Evolutionary conservation across 345 rosid genomes (phyloP).

Genomic region (Populus davidiana): DNA sequence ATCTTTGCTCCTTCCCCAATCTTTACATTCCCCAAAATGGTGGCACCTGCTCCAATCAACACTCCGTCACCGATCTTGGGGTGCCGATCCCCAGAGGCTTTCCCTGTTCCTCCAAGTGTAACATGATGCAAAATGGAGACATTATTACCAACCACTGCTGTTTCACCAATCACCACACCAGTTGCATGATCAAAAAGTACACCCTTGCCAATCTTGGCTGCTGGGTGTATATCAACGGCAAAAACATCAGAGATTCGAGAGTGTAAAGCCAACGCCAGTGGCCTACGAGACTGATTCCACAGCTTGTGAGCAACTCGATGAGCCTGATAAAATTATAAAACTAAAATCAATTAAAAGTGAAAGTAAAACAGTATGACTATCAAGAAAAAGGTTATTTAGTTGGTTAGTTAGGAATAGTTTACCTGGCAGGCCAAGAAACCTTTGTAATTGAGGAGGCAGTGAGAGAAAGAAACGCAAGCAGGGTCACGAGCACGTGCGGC

Average conservation of each 20-base stretch:
- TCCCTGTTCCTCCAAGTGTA: constrained; percentile 91
- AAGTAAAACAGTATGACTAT: too few relatives aligned
- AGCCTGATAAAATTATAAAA: constrained; percentile 38
- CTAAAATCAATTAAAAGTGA: neutral
- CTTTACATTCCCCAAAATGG: constrained; percentile 75
- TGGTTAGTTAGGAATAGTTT: neutral
- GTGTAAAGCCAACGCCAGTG: constrained; percentile 84
- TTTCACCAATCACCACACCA: constrained; percentile 86
- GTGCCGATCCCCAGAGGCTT: constrained; percentile 72
- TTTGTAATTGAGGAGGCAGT: constrained; percentile 93
- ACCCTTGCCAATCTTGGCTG: constrained; percentile 87
- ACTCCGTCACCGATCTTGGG: constrained; percentile 96
- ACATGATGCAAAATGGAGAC: constrained; percentile 92
- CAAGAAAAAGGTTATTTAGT: neutral
- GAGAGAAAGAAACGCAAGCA: constrained; percentile 92
- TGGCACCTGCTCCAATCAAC: constrained; percentile 90
- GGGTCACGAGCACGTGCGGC: constrained; percentile 88
- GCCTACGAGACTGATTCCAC: constrained; percentile 71
- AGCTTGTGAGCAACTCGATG: constrained; percentile 86
- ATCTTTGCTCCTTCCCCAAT: constrained; percentile 90
- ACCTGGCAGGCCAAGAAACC: constrained; percentile 98
- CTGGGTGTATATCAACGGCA: constrained; percentile 94
- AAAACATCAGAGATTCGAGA: constrained; percentile 92
- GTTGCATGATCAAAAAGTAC: constrained; percentile 89
- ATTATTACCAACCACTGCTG: constrained; percentile 85